A percentile compares a stretch with the other conserved stretches of the same genome.
Conservation (phyloP, 1,284 basidiomycete genomes). For the Ceratobasidium sp. region DNA sequence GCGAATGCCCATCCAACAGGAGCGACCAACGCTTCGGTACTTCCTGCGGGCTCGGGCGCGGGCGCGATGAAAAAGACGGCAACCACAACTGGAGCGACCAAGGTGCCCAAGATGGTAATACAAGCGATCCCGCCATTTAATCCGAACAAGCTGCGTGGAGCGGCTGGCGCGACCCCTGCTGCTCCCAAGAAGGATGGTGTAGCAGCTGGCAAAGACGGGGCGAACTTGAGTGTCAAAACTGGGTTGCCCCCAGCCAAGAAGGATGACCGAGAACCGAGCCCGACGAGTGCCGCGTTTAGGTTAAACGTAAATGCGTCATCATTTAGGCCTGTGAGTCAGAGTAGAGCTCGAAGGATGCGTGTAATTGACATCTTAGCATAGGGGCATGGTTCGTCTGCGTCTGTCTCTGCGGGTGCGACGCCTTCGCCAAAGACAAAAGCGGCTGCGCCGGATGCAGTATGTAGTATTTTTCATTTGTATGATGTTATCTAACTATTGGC, state of each 20-base stretch:
- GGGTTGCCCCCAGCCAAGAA: neutral
- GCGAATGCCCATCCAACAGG: conserved; percentile 42
- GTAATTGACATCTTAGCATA: conserved; percentile 3
- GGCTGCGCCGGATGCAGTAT: conserved; percentile 55
- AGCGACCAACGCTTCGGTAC: conserved; percentile 44
- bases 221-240: conserved; percentile 72
- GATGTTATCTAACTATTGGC: neutral
- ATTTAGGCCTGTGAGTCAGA: conserved; percentile 64
- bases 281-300: conserved; percentile 65
- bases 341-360: conserved; percentile 52
- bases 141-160: conserved; percentile 57
- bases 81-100: conserved; percentile 46
- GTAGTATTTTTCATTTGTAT: conserved; percentile 42
- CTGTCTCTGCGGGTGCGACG: conserved; percentile 53
- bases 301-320: conserved; percentile 80
- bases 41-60: conserved; percentile 36
- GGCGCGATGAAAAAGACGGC: conserved; percentile 41
- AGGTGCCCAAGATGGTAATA: conserved; percentile 67
- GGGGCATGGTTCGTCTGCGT: conserved; percentile 27
- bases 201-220: conserved; percentile 41
- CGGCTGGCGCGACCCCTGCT: conserved; percentile 46
- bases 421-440: conserved; percentile 64
- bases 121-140: conserved; percentile 93
- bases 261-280: conserved; percentile 29
- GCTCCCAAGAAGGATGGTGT: conserved; percentile 50